Base-by-base conservation (phyloP, 306 rosid genomes). In the Dalbergia cochinchinensis region DNA sequence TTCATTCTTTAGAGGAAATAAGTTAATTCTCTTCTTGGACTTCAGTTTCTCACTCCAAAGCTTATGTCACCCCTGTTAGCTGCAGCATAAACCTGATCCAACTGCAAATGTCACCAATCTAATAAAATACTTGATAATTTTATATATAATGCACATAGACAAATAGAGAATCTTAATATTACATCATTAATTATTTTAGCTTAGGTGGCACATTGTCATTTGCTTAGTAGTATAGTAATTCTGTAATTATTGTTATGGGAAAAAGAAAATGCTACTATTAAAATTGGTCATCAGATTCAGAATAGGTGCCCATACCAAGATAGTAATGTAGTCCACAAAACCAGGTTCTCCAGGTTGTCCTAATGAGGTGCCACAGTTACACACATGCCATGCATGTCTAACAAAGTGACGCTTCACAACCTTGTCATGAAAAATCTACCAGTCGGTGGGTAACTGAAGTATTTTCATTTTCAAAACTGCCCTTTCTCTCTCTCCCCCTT, bases 391-490 rank as follows among this genome's bases (percentile, higher is more conserved):
- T 80, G 82, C 78, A 87, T 80, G 83, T 71, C 22, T 84, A 85
- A 85, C 90, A 74, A 66, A 71, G 53, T 74, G 86, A 85, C 94
- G 81, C 89, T 13, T 86, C 87, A 86, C 79, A 80, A 39, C 76
- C 79, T 71, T 73, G 86, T 79, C 83, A 45, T 74, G 82, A 66
- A 77, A 80, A 86, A 55, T 69, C 78, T 83, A 48, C 71, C 50
- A 35, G 83, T 87, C 83, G 86, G 86, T 83, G 82, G 67, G 22
- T 58, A 70, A 78, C 81, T 60, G 22, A 51, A 81, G 44, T 26
- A 50, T 59, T 71, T 5, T 84, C 87, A 64, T 76, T 78, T 84
- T 77, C 70, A 57, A 39, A 16, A 34, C 50, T 58, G 12, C 31
- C n/a, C 22, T 65, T 53, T 64, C 62, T 65, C 73, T 60, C 42